A percentile compares a stretch with the other conserved stretches of the same genome.
phyloP scores from a whole-genome alignment of 2,329 filamentous ascomycete species.

The Cadophora sp. region DNA sequence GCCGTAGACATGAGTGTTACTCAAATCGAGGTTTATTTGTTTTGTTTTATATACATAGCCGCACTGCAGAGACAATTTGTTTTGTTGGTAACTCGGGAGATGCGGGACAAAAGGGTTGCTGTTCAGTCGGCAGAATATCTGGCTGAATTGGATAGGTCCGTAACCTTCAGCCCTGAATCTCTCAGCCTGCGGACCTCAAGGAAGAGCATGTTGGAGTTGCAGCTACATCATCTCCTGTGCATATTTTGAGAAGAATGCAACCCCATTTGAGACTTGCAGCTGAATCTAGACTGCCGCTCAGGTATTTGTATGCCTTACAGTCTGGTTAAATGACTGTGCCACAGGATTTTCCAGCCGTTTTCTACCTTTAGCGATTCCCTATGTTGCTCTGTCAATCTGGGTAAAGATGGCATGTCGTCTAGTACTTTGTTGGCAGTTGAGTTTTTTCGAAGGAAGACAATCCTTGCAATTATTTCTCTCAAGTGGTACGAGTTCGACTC shows the following conservation, averaged over 20 bases:
- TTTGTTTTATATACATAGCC: not conserved
- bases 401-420: not conserved
- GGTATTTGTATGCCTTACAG: not conserved
- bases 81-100: not conserved
- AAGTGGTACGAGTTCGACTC: not conserved
- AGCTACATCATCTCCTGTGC: not conserved
- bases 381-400: not conserved
- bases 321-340: not conserved
- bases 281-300: not conserved
- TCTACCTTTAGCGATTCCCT: not conserved
- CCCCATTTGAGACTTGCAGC: not conserved
- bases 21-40: not conserved
- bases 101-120: not conserved
- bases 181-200: not conserved
- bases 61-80: not conserved
- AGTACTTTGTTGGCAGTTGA: not conserved
- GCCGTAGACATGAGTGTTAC: not conserved
- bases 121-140: not conserved
- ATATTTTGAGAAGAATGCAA: not conserved
- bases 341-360: not conserved
- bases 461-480: not conserved
- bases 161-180: not conserved
- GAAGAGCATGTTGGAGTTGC: not conserved
- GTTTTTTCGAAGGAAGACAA: not conserved
- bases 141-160: not conserved